A percentile compares a stretch with the other conserved stretches of the same genome.
Conservation (phyloP, 768 basidiomycete genomes). For the Lentinula guzmanii region DNA sequence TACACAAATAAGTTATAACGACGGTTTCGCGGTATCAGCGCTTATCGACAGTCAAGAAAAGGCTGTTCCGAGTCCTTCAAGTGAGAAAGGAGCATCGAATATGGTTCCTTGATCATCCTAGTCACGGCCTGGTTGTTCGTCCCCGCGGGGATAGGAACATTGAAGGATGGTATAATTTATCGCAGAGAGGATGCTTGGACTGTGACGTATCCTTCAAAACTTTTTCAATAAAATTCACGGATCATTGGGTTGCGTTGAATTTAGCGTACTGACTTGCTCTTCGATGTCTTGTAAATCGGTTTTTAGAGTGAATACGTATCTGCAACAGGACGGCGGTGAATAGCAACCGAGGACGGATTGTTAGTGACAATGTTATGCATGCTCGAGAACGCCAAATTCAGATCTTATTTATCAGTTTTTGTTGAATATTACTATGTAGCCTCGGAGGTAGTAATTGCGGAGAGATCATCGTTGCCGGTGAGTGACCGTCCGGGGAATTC, state of each 20-base stretch:
- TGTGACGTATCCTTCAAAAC: neutral
- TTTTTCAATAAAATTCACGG: neutral
- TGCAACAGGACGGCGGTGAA: neutral
- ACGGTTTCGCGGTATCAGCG: no score
- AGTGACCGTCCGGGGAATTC: neutral
- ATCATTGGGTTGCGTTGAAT: neutral
- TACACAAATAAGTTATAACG: no score
- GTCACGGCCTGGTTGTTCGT: slow-evolving; percentile 1
- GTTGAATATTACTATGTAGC: neutral
- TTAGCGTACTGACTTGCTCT: neutral
- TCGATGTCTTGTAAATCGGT: neutral
- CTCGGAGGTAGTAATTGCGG: neutral
- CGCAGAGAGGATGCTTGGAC: neutral
- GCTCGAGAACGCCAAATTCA: neutral
- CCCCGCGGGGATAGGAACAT: slow-evolving; percentile 3
- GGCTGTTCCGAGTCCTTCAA: no score
- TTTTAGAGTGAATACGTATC: neutral
- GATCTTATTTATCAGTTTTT: neutral
- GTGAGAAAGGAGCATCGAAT: neutral
- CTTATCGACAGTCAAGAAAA: no score
- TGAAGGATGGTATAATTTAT: neutral
- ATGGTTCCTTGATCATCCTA: no score
- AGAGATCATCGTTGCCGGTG: neutral
- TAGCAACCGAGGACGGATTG: neutral
- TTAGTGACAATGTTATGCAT: no score